Base-by-base conservation (phyloP, 2,329 filamentous ascomycete genomes). In the Penicillium sp. region DNA sequence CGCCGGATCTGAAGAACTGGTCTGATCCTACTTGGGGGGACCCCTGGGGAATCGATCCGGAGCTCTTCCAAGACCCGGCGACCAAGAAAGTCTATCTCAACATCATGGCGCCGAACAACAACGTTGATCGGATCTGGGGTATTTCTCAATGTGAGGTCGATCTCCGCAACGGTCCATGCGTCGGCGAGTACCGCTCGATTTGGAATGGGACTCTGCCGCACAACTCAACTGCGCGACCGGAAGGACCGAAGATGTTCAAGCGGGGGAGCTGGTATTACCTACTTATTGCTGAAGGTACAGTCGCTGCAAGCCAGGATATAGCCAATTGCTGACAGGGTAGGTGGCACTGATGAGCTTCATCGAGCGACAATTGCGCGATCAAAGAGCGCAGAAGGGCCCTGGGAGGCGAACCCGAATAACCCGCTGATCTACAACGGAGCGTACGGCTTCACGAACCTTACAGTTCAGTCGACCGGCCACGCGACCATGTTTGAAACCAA, bases 1-100 rank as follows among this genome's bases (percentile, higher is more conserved):
- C 59, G 6, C 19, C 38, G 5, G 59, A 61, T 19, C n/a, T 61
- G 26, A 52, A 57, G 21, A 29, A 13, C 26, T 58, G 59, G 59
- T 53, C 53, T 11, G 59, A 61, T 9, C 31, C 49, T 13, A 23
- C 57, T n/a, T 61, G 59, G 59, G 53, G 11, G n/a, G 59, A 61
- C 8, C 54, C 59, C 11, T 53, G 38, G 23, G 59, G 59, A 8
- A 58, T 61, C 9, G 59, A 61, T 9, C 59, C 59, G 6, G 38
- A 51, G 17, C 35, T 61, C 2, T 61, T 52, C 21, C 48, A 51
- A 11, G 59, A 61, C 21, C 59, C 59, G 15, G 59, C 49, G 9
- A 57, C 59, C 17, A 47, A 50, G 17, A 30, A 58, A 3, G 53
- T 50, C 23, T 61, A 61, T 41, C 26, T 61, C 13, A 61, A 48